A percentile compares a stretch with the other conserved stretches of the same genome.
Conservation (phyloP, 177 flowering plant species). For the Vitis hybrid region DNA sequence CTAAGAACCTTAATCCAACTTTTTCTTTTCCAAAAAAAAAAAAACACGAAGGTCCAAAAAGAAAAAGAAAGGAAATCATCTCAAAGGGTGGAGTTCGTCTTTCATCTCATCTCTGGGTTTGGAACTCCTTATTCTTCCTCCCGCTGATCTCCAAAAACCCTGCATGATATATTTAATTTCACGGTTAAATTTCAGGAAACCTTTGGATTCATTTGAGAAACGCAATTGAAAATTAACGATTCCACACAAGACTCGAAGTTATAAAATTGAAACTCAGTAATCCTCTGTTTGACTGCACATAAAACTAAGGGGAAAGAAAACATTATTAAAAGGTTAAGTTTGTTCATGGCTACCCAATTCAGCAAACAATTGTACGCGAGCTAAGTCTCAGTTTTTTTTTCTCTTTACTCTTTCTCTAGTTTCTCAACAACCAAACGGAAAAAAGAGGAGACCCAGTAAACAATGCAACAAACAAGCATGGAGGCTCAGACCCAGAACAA, state of each 20-base stretch:
- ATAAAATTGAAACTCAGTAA: not conserved
- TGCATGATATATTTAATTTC: slow-evolving; percentile 13
- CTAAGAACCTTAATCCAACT: not conserved
- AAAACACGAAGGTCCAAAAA: not conserved
- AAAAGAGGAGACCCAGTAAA: not conserved
- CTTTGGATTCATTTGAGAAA: not conserved
- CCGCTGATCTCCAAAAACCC: slow-evolving; percentile 14
- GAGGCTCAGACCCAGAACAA: not conserved
- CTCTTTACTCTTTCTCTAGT: not conserved
- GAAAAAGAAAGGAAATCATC: not conserved
- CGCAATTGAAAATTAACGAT: no score
- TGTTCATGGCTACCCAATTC: not conserved
- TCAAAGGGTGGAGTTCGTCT: not conserved
- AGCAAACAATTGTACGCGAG: not conserved
- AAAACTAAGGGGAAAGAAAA: not conserved
- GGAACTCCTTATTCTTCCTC: slow-evolving; percentile 20
- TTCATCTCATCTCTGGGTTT: slow-evolving; percentile 18
- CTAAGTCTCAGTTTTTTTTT: not conserved
- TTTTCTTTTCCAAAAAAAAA: not conserved
- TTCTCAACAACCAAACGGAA: slow-evolving; percentile 1
- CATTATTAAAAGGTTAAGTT: no score
- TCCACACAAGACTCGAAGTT: no score
- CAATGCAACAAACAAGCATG: not conserved
- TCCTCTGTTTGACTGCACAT: not conserved
- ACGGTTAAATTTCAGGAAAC: not conserved